These are phyloP conservation scores for Pleurotus giganteus DNA, from an alignment of 768 basidiomycete species.

Conservation along the genomic window DNA sequence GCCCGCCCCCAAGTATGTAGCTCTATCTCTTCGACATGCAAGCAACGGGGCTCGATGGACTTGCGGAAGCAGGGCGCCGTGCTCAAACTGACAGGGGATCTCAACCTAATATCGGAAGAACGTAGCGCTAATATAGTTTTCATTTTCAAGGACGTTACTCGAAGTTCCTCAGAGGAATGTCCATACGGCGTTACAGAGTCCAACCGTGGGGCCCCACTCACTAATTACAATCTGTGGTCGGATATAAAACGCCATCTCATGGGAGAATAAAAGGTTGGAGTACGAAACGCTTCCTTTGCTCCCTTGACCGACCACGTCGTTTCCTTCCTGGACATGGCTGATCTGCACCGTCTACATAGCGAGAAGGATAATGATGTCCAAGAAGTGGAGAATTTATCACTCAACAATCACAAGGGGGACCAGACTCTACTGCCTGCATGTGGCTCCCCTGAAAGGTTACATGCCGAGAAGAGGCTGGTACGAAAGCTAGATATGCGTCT, in stretches of 20 bases:
- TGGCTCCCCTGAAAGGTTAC: slow-evolving; percentile 28
- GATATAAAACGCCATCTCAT: neutral
- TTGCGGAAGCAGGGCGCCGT: too few relatives aligned
- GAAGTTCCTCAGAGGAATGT: neutral
- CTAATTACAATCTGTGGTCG: neutral
- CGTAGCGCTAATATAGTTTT: too few relatives aligned
- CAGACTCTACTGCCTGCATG: slow-evolving; percentile 15
- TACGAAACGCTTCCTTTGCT: neutral
- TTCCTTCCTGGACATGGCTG: neutral
- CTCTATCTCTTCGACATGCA: too few relatives aligned
- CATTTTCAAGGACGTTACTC: neutral
- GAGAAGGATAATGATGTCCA: slow-evolving; percentile 19
- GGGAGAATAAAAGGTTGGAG: slow-evolving; percentile 7
- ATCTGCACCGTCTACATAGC: neutral
- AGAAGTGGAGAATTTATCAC: slow-evolving; percentile 14
- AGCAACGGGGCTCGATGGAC: too few relatives aligned
- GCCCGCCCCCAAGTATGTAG: too few relatives aligned
- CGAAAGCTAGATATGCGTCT: slow-evolving; percentile 55
- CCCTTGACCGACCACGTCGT: neutral
- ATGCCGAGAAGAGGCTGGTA: slow-evolving; percentile 44
- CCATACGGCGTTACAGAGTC: neutral
- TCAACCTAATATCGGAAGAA: too few relatives aligned
- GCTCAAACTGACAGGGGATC: too few relatives aligned
- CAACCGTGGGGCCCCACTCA: neutral
- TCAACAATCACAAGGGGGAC: neutral